Evolutionary conservation across 108 stramenopile genomes (phyloP), one percentile per base, ranked within the genome.

Genomic region (Nitzschia palea): DNA sequence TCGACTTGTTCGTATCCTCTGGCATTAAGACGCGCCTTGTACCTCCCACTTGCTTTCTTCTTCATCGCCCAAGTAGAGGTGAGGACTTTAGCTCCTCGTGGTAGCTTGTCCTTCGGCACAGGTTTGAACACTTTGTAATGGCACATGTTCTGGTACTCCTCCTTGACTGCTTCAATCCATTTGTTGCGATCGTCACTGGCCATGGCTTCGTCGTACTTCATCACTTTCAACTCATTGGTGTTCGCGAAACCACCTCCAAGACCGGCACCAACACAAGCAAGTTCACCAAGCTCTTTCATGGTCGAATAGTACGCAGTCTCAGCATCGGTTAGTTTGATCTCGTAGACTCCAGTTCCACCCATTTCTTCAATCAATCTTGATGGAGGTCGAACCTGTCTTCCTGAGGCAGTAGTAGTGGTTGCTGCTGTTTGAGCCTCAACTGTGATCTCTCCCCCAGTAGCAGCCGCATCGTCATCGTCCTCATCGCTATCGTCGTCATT

Each of bases 151-250:
- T 67, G 31, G 18, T 80, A 71, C 28, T 80, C 82, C 14, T 63
- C 58, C 1, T 77, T 55, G 9, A 80, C 47, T 4, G 78, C 82
- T 25, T 50, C 31, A 29, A 56, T 2, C 82, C 82, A 83, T 15
- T 64, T 37, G 34, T 62, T 50, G 22, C 28, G 55, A 37, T 80
- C 68, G 5, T 28, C 30, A 50, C 52, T 50, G 14, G 28, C 47
- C 54, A 83, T 76, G 35, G 82, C 78, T 47, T 83, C 45, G 0
- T 72, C 27, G 45, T 68, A 78, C 30, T 76, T 83, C 78, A 83
- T 79, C 2, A 65, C 62, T 6, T 70, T 29, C 22, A 83, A 52
- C 34, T 83, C 82, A 0, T 4, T 40, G 2, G 82, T 83, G 36
- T 76, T 55, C 6, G 17, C 54, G 27, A 78, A 78, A n/a, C 77